Evolutionary conservation across 2,329 filamentous ascomycete species (phyloP), one percentile per base, ranked within the genome.

Genomic region (Penicillium fuscoglaucum): DNA sequence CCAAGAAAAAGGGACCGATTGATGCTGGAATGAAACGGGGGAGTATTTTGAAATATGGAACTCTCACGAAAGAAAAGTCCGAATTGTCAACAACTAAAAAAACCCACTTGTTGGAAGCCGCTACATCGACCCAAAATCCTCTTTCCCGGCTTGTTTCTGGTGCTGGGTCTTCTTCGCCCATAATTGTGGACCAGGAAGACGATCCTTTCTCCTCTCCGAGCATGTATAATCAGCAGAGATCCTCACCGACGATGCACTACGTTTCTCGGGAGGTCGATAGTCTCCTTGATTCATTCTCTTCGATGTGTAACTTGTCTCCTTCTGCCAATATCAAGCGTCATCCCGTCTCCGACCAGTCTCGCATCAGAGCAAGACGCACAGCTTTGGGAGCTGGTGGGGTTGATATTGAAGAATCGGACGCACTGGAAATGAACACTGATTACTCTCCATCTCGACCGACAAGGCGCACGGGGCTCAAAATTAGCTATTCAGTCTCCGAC

Each of bases 11-110:
- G 55, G 72, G 71, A 6, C 68, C 70, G 5, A 73, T 78, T 39
- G 76, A 78, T 50, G 67, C 75, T 6, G 66, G 66, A 17, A 78
- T 78, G 76, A 75, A 73, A 56, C 67, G 66, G 10, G 75, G 75
- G 13, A 75, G 74, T 31, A 76, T 78, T 31, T 60, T 76, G 58
- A 76, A 74, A 61, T 78, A 76, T 48, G 70, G 74, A 15, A 75
- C 70, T 5, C 68, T 78, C 26, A 72, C 71, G 3, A 78, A 77
- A 55, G 70, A 73, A 41, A 69, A 51, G 17, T 68, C 69, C 2
- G 65, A 70, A 29, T 59, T 74, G 8, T 67, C 68, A 39, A 59
- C 68, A 31, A 62, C 63, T n/a, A 71, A 68, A 47, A 63, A 71
- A 24, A 60, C 68, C 2, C 68, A 70, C 10, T 61, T 76, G 24